Conservation (phyloP, 306 rosid species). For the Cyclanthera cordifolia region DNA sequence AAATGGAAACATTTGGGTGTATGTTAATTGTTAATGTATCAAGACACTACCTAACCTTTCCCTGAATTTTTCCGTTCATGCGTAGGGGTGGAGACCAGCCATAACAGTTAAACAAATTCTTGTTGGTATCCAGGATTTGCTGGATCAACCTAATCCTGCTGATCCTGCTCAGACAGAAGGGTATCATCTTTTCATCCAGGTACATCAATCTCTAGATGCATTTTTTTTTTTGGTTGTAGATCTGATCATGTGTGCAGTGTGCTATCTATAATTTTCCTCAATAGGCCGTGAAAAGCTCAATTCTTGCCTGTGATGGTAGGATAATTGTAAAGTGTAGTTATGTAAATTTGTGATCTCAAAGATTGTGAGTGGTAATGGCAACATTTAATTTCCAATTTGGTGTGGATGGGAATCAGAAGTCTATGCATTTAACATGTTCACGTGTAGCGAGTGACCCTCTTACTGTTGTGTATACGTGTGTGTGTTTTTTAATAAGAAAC, state of each 20-base stretch:
- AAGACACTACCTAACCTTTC: neutral
- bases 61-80: neutral
- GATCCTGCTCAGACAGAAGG: conserved; percentile 99
- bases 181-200: conserved; percentile 95
- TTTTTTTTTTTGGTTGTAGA: neutral
- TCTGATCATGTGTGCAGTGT: neutral
- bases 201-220: conserved; percentile 18
- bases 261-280: neutral
- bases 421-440: neutral
- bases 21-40: too few species aligned
- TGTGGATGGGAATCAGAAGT: too few species aligned
- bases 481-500: neutral
- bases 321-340: neutral
- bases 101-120: conserved; percentile 95
- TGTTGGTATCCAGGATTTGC: conserved; percentile 87
- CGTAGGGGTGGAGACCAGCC: conserved; percentile 97
- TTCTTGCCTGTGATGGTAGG: neutral
- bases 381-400: neutral
- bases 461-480: neutral
- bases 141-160: conserved; percentile 89
- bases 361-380: neutral
- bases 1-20: neutral
- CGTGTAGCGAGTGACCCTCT: neutral
- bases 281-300: neutral
- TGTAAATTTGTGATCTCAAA: neutral